Evolutionary conservation across 176 grass and related monocot genomes (phyloP), one percentile per base, ranked within the genome.

Genomic region (Canna indica): DNA sequence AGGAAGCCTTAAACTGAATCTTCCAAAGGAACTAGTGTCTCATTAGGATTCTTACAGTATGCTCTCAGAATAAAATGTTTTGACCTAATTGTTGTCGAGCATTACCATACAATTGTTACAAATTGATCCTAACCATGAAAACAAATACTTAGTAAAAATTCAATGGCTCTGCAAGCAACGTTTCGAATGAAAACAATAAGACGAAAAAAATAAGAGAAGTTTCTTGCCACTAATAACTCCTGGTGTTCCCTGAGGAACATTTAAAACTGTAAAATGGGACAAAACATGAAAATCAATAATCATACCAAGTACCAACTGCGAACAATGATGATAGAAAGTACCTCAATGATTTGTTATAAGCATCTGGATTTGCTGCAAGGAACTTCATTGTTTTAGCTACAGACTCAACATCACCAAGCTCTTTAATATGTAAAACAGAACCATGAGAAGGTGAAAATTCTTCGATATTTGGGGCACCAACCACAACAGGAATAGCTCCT

Each of bases 401-500:
- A 59, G 78, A 80, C 80, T 79, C 75, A 74, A 76, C 82, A 78
- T 90, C 84, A 77, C 70, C 83, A n/a, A 90, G 84, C 39, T 86
- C 82, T 76, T 90, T 93, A 68, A 99, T 99, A 80, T 99, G 94
- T 48, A 99, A 80, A 81, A 99, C 68, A 76, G 94, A 88, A 12
- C 78, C 82, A 78, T 77, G 71, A 50, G 80, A 82, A 20, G 94
- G 94, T 76, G 94, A 83, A 87, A 93, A 93, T 26, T 99, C 94
- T 42, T 87, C 82, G 82, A 93, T 99, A 79, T 99, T 99, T 44
- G 90, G 94, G 52, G 94, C 94, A 71, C 94, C 94, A 73, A 99
- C 77, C 29, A 99, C 90, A 74, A 99, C 82, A 67, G 94, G 94
- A 81, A 99, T 73, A 76, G 86, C 73, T 72, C 94, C 94, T 99